phyloP scores from a whole-genome alignment of 1,139 yeast genomes.

The Lodderomyces theae region DNA sequence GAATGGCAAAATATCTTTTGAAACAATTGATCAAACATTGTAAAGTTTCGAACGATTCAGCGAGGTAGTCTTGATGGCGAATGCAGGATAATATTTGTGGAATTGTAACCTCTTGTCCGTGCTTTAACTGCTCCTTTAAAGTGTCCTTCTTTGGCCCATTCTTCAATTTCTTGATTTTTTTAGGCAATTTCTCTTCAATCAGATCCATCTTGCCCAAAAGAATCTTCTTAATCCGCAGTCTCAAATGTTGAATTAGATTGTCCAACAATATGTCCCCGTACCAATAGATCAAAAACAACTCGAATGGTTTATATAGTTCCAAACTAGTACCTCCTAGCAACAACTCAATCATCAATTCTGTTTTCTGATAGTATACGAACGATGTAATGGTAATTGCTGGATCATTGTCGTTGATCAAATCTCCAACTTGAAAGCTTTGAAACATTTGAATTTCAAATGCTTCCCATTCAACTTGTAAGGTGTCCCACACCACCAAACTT shows the following conservation, averaged over 20 bases:
- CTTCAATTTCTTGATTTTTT: conserved; percentile 49
- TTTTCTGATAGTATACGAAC: conserved; percentile 64
- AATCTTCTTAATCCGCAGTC: conserved; percentile 39
- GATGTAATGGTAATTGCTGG: conserved; percentile 57
- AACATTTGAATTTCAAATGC: conserved; percentile 44
- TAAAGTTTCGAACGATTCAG: conserved; percentile 38
- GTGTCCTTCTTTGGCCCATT: conserved; percentile 41
- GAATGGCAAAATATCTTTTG: conserved; percentile 21
- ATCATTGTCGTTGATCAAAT: conserved; percentile 24
- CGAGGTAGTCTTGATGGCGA: conserved; percentile 19
- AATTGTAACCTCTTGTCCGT: conserved; percentile 19
- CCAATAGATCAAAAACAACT: conserved; percentile 68
- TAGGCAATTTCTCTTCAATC: conserved; percentile 34
- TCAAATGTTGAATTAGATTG: conserved; percentile 47
- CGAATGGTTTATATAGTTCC: conserved; percentile 72
- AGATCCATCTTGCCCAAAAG: conserved; percentile 35
- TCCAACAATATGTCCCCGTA: conserved; percentile 55
- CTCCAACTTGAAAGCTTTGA: conserved; percentile 33
- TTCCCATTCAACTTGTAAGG: conserved; percentile 70
- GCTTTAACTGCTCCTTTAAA: conserved; percentile 23
- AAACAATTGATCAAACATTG: conserved; percentile 30
- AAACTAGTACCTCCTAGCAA: conserved; percentile 73
- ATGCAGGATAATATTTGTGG: conserved; percentile 24
- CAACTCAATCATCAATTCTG: conserved; percentile 70
- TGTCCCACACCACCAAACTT: conserved; percentile 67